Conservation (phyloP, 768 basidiomycete genomes). For the Kwoniella mangroviensis region DNA sequence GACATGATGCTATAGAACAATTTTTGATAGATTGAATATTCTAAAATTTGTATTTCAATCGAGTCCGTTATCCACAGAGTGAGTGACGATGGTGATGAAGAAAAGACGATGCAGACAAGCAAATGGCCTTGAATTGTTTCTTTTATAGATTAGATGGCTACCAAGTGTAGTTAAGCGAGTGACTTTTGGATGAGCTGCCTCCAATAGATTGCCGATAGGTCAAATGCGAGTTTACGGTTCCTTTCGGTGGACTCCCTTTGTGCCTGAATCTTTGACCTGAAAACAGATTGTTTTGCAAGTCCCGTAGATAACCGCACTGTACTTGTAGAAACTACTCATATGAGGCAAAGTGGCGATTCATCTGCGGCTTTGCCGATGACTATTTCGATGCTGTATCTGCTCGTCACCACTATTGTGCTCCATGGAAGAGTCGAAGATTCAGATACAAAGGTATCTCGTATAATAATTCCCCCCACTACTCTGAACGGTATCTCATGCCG, state of each 20-base stretch:
- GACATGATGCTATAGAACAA: constrained; percentile 9
- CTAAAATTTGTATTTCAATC: too few species aligned
- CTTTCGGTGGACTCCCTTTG: not conserved
- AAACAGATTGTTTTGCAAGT: not conserved
- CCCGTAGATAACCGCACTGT: not conserved
- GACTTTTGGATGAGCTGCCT: not conserved
- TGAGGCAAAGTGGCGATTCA: too few species aligned
- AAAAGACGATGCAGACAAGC: not conserved
- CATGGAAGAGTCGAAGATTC: too few species aligned
- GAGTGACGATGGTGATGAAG: not conserved
- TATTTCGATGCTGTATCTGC: too few species aligned
- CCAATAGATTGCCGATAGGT: not conserved
- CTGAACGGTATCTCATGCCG: too few species aligned
- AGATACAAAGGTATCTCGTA: not conserved
- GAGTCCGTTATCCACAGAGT: too few species aligned
- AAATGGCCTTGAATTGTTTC: not conserved
- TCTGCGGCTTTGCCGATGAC: not conserved
- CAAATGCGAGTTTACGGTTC: not conserved
- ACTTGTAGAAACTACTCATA: too few species aligned
- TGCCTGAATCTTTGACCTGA: not conserved
- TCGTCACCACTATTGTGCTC: too few species aligned
- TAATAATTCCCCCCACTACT: too few species aligned
- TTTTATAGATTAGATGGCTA: constrained; percentile 4
- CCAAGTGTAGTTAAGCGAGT: not conserved
- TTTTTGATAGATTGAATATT: not conserved